Evolutionary conservation across 495 filamentous ascomycete species (phyloP), one percentile per base, ranked within the genome.

Genomic region (Talaromyces borbonicus): DNA sequence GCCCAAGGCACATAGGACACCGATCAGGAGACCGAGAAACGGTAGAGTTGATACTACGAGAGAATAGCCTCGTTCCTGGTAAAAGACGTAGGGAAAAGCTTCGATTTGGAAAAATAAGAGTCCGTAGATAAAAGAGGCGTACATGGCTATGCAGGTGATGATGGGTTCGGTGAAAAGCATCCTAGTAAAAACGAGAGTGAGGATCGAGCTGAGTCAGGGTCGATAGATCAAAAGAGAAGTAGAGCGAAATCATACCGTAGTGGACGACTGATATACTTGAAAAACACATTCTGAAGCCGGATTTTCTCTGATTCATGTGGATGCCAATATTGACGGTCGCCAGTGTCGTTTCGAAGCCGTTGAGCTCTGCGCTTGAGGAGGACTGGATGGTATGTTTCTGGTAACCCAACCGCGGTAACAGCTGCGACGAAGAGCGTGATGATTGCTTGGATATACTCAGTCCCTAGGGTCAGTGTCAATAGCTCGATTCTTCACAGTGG

Each of bases 91-190:
- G 12, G 39, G 39, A n/a, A 42, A 42, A 6, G 39, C 51, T 27
- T 44, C 44, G 1, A 55, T 32, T n/a, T 46, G 26, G 15, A 49
- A 25, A 38, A 50, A 55, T 3, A 55, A 14, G n/a, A 55, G 19
- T 18, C 44, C 45, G 31, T 52, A 55, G 12, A 53, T 33, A 35
- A 54, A 52, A 23, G 40, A 40, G 43, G 53, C 56, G 35, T 61
- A 61, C 11, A 60, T 29, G 5, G 57, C 50, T n/a, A 60, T 49
- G 3, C 54, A 43, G 5, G 53, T 45, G 14, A 60, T 46, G 12
- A 62, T 62, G 1, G 58, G 57, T 30, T 60, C 58, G 6, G 47
- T 56, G 48, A 62, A n/a, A 62, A 48, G 31, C 35, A 60, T 60
- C 9, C 52, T 49, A 40, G 11, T 14, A 16, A 35, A 12, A 16